phyloP scores from a whole-genome alignment of 495 filamentous ascomycete species.

The Penicillium manginii region DNA sequence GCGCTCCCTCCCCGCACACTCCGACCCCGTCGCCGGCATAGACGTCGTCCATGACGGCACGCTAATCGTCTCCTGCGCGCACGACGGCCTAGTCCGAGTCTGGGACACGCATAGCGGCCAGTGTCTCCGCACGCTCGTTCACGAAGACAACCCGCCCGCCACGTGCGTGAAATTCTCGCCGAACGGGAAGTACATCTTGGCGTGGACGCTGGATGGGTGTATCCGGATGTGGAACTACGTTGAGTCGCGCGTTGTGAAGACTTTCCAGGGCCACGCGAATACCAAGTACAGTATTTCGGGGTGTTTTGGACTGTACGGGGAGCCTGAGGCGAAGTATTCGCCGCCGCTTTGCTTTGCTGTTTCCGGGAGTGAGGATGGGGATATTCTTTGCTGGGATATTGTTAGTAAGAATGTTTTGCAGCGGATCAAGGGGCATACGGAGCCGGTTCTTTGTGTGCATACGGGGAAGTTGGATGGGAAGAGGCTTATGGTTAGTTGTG shows the following conservation, averaged over 20 bases:
- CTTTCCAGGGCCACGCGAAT: constrained; percentile 93
- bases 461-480: constrained; percentile 45
- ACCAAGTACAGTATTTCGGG: constrained; percentile 80
- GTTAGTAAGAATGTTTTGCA: constrained; percentile 81
- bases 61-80: constrained; percentile 83
- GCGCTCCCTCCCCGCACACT: constrained; percentile 90
- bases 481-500: constrained; percentile 61
- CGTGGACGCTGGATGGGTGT: constrained; percentile 87
- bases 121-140: constrained; percentile 89
- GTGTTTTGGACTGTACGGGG: constrained; percentile 71
- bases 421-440: constrained; percentile 68
- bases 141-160: constrained; percentile 93
- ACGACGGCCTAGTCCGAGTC: constrained; percentile 87
- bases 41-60: constrained; percentile 94
- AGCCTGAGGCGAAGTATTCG: constrained; percentile 39
- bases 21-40: constrained; percentile 90
- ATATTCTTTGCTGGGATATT: constrained; percentile 88
- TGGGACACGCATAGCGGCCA: constrained; percentile 97
- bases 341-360: constrained; percentile 60
- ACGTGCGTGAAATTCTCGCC: constrained; percentile 90
- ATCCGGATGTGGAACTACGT: constrained; percentile 95
- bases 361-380: constrained; percentile 85
- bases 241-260: constrained; percentile 86
- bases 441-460: constrained; percentile 86
- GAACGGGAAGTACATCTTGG: constrained; percentile 89